Evolutionary conservation across 495 filamentous ascomycete species (phyloP).

Genomic region (Chaetomidium leptoderma): DNA sequence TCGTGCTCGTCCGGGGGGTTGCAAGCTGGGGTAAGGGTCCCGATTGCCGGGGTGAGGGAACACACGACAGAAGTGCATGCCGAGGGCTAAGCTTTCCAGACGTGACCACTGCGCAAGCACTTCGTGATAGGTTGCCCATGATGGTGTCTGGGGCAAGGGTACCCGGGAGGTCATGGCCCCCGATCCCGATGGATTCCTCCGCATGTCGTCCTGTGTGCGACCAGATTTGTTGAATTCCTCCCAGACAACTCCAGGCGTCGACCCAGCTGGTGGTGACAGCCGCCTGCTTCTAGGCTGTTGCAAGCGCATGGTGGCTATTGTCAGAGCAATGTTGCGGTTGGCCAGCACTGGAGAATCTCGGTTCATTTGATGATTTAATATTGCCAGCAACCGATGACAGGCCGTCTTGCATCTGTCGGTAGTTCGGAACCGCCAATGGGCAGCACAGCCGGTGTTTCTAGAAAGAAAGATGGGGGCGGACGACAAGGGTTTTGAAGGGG

Average conservation of each 20-base stretch:
- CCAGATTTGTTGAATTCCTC: too few relatives aligned
- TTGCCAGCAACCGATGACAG: too few relatives aligned
- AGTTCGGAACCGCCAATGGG: conserved; percentile 5
- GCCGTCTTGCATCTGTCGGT: background rate
- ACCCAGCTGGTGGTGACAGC: too few relatives aligned
- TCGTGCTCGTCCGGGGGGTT: background rate
- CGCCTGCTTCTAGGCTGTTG: too few relatives aligned
- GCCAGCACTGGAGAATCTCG: background rate
- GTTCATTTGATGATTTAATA: too few relatives aligned
- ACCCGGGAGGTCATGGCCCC: background rate
- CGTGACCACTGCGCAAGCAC: background rate
- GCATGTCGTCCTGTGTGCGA: too few relatives aligned
- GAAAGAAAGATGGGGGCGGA: too few relatives aligned
- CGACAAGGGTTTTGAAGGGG: background rate
- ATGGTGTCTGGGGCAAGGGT: background rate
- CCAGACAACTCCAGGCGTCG: too few relatives aligned
- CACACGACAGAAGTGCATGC: background rate
- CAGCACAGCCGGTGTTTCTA: background rate
- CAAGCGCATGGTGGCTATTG: too few relatives aligned
- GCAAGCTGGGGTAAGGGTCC: background rate
- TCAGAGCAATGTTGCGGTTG: background rate
- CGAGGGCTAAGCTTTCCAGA: conserved; percentile 3
- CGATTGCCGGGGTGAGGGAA: background rate
- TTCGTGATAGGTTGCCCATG: background rate
- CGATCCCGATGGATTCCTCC: background rate